Evolutionary conservation across 176 grass and related monocot species (phyloP), one percentile per base, ranked within the genome.

Genomic region (Lolium multiflorum): DNA sequence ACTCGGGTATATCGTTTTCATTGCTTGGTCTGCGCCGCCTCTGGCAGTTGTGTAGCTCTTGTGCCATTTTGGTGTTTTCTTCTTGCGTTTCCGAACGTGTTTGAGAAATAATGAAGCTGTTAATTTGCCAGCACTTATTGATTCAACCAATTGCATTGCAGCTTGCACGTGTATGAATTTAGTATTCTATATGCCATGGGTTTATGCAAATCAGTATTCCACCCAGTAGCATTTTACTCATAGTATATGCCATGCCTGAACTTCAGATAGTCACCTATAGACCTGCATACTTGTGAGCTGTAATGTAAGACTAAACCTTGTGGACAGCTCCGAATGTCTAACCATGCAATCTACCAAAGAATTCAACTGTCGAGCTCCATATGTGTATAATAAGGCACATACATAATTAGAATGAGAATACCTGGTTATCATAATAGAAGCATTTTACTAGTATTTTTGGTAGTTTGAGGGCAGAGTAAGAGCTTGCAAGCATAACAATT

Each of bases 391-490:
- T 50, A 88, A 49, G 12, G 39, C 59, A 62, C 49, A 15, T 56
- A 46, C 25, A 28, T 50, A 61, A 60, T 26, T 78, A 17, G 24
- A 71, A 51, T 37, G 16, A 6, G 37, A 26, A 82, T 61, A 26
- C 43, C 13, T 71, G 59, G 18, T 51, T 71, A 63, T 41, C 1
- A 1, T 52, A 78, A 61, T 79, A 62, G 26, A 20, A 61, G 0
- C 41, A 71, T 22, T 59, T 37, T 75, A 69, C 24, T 61, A 11
- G 51, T 88, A 72, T 41, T 18, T 88, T 83, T 78, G 43, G 74
- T 78, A 41, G 31, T 63, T 50, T 2, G 25, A 71, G 26, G 39
- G 76, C 21, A 17, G 37, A 56, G 9, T 43, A 69, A 77, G 18
- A 67, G 26, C 59, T 20, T 66, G 17, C 6, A 43, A 76, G 28